Percentiles rank a stretch among this genome's conserved stretches.
phyloP scores from a whole-genome alignment of 2,329 filamentous ascomycete species.

The Pleomassaria siparia region DNA sequence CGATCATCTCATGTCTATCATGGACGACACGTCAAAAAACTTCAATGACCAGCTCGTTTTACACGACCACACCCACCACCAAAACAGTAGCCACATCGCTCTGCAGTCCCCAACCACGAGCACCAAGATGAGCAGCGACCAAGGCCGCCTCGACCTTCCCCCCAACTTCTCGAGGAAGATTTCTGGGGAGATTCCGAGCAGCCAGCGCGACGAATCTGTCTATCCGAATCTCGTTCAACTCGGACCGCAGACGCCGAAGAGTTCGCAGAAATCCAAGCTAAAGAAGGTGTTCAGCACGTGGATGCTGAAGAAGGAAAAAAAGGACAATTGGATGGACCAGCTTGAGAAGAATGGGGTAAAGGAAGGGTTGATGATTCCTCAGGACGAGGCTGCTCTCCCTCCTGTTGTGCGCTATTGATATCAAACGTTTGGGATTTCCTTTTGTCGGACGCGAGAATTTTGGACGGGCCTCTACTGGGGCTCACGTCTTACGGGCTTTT shows the following conservation, averaged over 20 bases:
- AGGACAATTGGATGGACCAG: conserved; percentile 46
- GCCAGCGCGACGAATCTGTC: conserved; percentile 5
- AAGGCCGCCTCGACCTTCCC: conserved; percentile 15
- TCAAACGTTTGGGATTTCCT: neutral
- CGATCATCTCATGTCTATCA: conserved; percentile 26
- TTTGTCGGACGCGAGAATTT: neutral
- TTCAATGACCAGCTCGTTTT: conserved; percentile 21
- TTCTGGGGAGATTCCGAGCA: conserved; percentile 25
- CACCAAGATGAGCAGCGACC: conserved; percentile 27
- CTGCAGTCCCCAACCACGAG: conserved; percentile 19
- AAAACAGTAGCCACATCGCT: conserved; percentile 10
- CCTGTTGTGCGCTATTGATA: conserved; percentile 39
- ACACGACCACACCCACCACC: conserved; percentile 18
- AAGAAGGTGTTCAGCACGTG: conserved; percentile 39
- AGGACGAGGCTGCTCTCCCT: conserved; percentile 28
- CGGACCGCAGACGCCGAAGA: conserved; percentile 11
- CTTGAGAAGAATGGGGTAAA: conserved; percentile 45
- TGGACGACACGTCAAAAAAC: conserved; percentile 25
- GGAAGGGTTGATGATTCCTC: conserved; percentile 41
- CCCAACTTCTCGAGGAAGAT: conserved; percentile 38
- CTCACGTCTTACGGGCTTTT: neutral
- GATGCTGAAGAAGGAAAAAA: conserved; percentile 42
- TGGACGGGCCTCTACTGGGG: neutral
- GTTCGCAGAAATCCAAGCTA: conserved; percentile 35
- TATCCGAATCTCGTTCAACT: conserved; percentile 10